Base-by-base conservation (phyloP, 2,329 filamentous ascomycete genomes). In the Ceratocystis eucalypticola region DNA sequence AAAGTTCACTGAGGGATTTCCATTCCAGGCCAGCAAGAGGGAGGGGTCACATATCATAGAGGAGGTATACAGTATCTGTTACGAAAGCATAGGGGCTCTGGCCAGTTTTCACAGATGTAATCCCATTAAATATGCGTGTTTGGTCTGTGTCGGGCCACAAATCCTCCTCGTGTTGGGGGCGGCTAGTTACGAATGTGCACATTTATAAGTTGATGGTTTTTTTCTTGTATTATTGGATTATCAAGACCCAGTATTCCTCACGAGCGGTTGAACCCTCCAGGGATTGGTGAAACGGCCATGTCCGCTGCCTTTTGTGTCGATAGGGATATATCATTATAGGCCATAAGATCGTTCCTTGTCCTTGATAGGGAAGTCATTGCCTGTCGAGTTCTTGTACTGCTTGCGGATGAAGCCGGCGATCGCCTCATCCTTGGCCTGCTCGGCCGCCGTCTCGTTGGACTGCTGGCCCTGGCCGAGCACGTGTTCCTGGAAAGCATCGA, bases 371-470 rank as follows among this genome's bases (percentile, higher is more conserved):
- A 92, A 74, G 6, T 92, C 88, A 5, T 76, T 83, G 67, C 89
- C 89, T 0, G 86, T 88, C 0, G 76, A 73, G 61, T 71, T 76
- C 80, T 90, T 91, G 81, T 91, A 92, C 75, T 88, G 78, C 53
- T 75, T 76, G 46, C 89, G 83, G 71, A 93, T 84, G 74, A 82
- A 86, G 74, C 91, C 87, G 33, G 83, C 85, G 71, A 92, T 89
- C 74, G 88, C 79, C 75, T 90, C 87, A 74, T 94, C 90, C 78
- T 93, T 92, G 71, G 87, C 88, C 77, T 95, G 89, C 77, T 95
- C 90, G 22, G 85, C 73, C 4, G 89, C 89, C 63, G 75, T 80
- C 75, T 88, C 88, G 73, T 90, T 89, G 76, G 82, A 78, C 77
- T 94, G 89, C 61, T 82, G 73, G 20, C 89, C 89, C 70, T 84